Conservation (phyloP, 257 asterid species). For the Scutellaria barbata region DNA sequence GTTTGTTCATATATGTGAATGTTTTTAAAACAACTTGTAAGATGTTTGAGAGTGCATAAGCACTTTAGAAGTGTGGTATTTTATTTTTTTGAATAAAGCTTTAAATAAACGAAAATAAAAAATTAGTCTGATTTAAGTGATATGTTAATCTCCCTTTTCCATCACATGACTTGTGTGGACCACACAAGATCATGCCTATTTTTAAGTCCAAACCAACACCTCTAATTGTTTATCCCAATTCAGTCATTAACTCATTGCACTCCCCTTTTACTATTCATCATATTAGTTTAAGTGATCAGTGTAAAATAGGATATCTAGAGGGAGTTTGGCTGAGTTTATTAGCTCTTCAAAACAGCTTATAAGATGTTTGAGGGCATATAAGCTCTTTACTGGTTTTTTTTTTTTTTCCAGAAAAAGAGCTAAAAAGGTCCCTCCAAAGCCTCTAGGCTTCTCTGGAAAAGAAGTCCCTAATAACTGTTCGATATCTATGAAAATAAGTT, state of each 20-base stretch:
- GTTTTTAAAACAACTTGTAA: background rate
- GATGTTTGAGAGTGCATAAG: too few relatives aligned
- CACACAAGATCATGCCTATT: background rate
- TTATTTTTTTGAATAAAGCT: too few relatives aligned
- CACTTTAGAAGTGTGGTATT: too few relatives aligned
- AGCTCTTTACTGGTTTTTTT: background rate
- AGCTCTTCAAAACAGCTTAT: background rate
- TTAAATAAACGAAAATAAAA: too few relatives aligned
- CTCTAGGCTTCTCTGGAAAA: background rate
- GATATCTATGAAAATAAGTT: too few relatives aligned
- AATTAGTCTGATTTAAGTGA: conserved; percentile 1
- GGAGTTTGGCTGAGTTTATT: background rate
- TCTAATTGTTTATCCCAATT: background rate
- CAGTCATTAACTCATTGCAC: background rate
- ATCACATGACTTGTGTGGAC: conserved; percentile 6
- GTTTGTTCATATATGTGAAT: background rate
- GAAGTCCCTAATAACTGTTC: background rate
- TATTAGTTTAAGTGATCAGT: conserved; percentile 7
- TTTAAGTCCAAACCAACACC: conserved; percentile 3
- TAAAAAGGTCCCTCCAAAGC: background rate
- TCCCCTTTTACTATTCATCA: conserved; percentile 4
- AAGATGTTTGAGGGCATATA: conserved; percentile 7
- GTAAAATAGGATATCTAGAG: background rate
- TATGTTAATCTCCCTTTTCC: conserved; percentile 15
- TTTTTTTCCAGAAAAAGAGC: background rate